Evolutionary conservation across 140 eudicot genomes (phyloP).

Genomic region (Anethum foeniculum): DNA sequence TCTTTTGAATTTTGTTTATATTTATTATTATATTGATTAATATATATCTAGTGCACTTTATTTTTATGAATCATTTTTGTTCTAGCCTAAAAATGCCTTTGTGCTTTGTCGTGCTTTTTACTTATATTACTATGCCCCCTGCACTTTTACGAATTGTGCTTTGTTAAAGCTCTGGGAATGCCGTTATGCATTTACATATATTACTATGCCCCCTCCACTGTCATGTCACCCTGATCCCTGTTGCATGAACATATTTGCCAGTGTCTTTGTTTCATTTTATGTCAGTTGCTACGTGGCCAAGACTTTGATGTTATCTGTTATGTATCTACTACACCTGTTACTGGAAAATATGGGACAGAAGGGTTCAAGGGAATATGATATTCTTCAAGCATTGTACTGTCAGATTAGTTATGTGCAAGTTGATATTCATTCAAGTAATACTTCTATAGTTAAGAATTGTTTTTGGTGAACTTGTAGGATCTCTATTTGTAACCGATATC

Average conservation of each 20-base stretch:
- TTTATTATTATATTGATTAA: not conserved
- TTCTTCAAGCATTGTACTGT: too few relatives aligned
- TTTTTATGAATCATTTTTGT: not conserved
- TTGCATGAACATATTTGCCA: not conserved
- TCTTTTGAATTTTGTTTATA: not conserved
- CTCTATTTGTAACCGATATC: not conserved
- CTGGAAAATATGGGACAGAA: too few relatives aligned
- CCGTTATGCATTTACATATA: not conserved
- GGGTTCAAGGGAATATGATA: too few relatives aligned
- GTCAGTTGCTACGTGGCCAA: not conserved
- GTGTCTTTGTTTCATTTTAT: not conserved
- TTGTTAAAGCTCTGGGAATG: not conserved
- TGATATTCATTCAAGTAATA: not conserved
- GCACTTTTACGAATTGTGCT: not conserved
- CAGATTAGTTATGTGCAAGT: too few relatives aligned
- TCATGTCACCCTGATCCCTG: not conserved
- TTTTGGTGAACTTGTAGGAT: not conserved
- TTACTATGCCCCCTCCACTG: not conserved
- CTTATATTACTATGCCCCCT: not conserved
- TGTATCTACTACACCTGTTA: not conserved
- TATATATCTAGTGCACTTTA: not conserved
- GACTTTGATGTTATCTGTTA: not conserved
- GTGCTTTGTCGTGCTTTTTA: not conserved
- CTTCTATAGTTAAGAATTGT: not conserved
- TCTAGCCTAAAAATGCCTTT: not conserved